phyloP scores from a whole-genome alignment of 2,329 filamentous ascomycete species.

The Colletotrichum costaricense region DNA sequence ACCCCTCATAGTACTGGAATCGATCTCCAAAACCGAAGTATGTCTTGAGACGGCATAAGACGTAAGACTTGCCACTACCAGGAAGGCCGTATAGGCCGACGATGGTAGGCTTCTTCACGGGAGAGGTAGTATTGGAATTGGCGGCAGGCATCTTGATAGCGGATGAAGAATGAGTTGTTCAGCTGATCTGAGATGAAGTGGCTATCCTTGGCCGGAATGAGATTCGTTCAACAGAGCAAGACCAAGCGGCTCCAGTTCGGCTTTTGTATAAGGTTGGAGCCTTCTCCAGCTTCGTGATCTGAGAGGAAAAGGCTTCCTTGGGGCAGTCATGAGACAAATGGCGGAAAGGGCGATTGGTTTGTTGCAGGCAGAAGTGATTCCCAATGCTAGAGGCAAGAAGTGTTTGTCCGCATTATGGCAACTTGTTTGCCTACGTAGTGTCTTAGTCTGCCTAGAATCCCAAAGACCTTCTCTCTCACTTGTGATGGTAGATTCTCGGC shows the following conservation, averaged over 20 bases:
- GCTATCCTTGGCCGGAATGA: not conserved
- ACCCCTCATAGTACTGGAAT: constrained; percentile 65
- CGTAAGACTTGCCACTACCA: constrained; percentile 63
- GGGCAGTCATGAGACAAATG: not conserved
- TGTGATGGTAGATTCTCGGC: not conserved
- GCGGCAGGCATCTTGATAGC: not conserved
- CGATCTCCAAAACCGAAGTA: constrained; percentile 42
- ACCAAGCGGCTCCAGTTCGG: not conserved
- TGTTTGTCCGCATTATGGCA: not conserved
- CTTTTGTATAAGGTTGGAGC: not conserved
- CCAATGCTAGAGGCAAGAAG: not conserved
- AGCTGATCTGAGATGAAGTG: not conserved
- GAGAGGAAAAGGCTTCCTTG: not conserved
- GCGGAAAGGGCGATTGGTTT: not conserved
- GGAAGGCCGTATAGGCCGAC: constrained; percentile 67
- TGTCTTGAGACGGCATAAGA: constrained; percentile 53
- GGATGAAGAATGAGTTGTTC: not conserved
- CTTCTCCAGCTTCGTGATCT: not conserved
- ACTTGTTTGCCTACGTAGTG: not conserved
- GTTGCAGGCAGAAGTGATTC: not conserved
- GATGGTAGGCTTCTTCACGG: constrained; percentile 48
- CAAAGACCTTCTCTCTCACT: not conserved
- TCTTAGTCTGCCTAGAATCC: not conserved
- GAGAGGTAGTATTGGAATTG: not conserved
- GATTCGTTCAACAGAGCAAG: not conserved